A percentile compares a stretch with the other conserved stretches of the same genome.
These are phyloP conservation scores for Pyrus betulifolia DNA, from an alignment of 306 rosid genomes.

Conservation along the genomic window DNA sequence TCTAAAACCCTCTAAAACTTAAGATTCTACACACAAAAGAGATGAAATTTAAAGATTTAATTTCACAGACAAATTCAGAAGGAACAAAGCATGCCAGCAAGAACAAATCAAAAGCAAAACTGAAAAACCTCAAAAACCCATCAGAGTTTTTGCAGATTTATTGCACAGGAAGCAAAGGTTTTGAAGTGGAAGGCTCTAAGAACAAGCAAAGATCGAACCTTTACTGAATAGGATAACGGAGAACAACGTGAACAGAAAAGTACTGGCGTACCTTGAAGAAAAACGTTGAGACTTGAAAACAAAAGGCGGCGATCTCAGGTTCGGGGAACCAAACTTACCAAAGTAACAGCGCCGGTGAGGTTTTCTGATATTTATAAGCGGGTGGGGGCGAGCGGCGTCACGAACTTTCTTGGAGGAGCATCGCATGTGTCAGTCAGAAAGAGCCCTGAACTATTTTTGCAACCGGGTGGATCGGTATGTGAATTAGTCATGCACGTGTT, in stretches of 20 bases:
- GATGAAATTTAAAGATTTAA: neutral
- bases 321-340: neutral
- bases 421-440: neutral
- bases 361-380: neutral
- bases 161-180: neutral
- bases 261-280: neutral
- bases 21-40: neutral
- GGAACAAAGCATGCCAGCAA: neutral
- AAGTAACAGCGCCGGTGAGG: neutral
- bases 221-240: neutral
- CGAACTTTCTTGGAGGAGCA: neutral
- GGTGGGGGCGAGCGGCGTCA: neutral
- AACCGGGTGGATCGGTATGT: neutral
- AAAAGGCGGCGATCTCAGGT: neutral
- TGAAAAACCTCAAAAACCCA: slow-evolving; percentile 7
- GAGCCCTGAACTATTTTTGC: neutral
- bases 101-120: neutral
- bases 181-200: neutral
- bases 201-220: slow-evolving; percentile 5
- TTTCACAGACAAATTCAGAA: no score
- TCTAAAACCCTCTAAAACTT: neutral
- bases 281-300: neutral
- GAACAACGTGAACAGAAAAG: neutral
- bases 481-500: neutral
- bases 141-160: neutral